Evolutionary conservation across 2,329 filamentous ascomycete genomes (phyloP).

Genomic region (Claviceps capensis): DNA sequence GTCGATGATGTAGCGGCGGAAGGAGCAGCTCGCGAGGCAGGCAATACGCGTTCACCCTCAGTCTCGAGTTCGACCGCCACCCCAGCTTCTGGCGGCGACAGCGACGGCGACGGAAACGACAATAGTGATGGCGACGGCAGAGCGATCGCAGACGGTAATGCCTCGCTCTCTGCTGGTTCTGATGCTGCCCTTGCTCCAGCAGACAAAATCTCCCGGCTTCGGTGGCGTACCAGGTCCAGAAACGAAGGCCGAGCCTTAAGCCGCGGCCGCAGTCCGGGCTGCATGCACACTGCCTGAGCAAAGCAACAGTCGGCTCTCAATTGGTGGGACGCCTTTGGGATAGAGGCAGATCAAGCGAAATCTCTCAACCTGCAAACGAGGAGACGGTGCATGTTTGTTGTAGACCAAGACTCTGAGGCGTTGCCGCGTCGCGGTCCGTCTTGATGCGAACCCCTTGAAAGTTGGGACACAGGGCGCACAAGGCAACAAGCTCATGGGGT

Average conservation of each 20-base stretch:
- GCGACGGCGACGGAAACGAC: not conserved
- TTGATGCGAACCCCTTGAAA: too few relatives aligned
- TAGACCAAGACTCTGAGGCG: too few relatives aligned
- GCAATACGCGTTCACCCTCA: not conserved
- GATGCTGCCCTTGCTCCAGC: not conserved
- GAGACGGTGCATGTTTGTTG: too few relatives aligned
- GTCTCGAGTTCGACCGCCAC: not conserved
- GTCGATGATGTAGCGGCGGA: constrained; percentile 20
- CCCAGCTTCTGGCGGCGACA: not conserved
- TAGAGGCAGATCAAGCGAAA: too few relatives aligned
- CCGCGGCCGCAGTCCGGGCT: constrained; percentile 34
- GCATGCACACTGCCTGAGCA: constrained; percentile 26
- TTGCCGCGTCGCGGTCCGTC: too few relatives aligned
- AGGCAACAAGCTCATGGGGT: too few relatives aligned
- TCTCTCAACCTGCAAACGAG: too few relatives aligned
- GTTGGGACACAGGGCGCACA: too few relatives aligned
- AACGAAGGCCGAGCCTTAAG: constrained; percentile 39
- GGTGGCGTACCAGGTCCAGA: constrained; percentile 33
- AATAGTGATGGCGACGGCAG: constrained; percentile 1
- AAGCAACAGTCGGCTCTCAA: not conserved
- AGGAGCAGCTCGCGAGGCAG: constrained; percentile 6
- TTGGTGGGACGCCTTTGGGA: too few relatives aligned
- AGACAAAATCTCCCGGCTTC: constrained; percentile 13
- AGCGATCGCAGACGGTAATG: constrained; percentile 1
- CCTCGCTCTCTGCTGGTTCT: not conserved